Base-by-base conservation (phyloP, 1,284 basidiomycete genomes). In the Anthracocystis setariae region DNA sequence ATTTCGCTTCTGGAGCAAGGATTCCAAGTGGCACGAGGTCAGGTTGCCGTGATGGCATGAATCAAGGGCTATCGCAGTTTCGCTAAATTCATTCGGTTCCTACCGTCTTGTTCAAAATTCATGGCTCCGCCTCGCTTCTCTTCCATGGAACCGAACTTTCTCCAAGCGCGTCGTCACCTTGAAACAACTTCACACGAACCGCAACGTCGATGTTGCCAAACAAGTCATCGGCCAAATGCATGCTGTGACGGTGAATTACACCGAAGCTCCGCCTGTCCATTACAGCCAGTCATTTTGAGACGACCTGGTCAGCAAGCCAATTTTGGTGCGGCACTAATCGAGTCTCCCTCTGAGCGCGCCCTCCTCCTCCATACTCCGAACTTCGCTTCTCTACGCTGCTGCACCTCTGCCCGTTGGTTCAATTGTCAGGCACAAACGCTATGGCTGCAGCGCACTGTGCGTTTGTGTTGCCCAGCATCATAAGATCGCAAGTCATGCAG, bases 211-310 rank as follows among this genome's bases (percentile, higher is more conserved):
- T 12, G 29, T 12, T 29, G 7, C 29, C 29, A 7, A 29, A 12
- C 29, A 29, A 53, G 12, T 53, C 33, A 49, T 42, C 35, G 48
- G 53, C 42, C 45, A 47, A 21, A 38, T 59, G 33, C n/a, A 27
- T n/a, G n/a, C n/a, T n/a, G n/a, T n/a, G 18, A 50, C 10, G 20
- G 33, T 44, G 5, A n/a, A 21, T 23, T 42, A 12, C 23, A 55
- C 59, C 52, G 52, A 62, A 50, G 49, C 40, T 53, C 55, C 50
- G 43, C 55, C 50, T 58, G 54, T 58, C 54, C 46, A 49, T 25
- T 49, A 39, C 46, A 53, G 58, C 50, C 12, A 35, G 39, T 32
- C 33, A n/a, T n/a, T n/a, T 43, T 33, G 44, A 25, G 49, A 20
- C 35, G 18, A 24, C 29, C n/a, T n/a, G n/a, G n/a, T n/a, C n/a